A percentile compares a stretch with the other conserved stretches of the same genome.
Evolutionary conservation across 202 grass and related monocot species (phyloP).

Genomic region (Tripidium arundinaceum): DNA sequence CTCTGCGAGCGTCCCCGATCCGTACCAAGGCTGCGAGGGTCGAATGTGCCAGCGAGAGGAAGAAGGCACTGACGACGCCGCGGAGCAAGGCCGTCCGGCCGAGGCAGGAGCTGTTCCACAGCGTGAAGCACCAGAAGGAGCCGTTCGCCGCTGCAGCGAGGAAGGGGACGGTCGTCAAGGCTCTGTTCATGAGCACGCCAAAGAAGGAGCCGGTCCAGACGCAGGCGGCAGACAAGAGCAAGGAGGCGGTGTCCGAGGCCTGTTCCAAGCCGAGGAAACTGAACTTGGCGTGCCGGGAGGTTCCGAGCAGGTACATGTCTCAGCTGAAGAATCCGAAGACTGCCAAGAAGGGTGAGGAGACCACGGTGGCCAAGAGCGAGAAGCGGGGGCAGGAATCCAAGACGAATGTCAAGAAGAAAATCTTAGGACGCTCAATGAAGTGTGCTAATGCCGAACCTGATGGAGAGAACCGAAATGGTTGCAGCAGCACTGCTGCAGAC

Average conservation of each 20-base stretch:
- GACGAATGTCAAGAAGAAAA: conserved; percentile 37
- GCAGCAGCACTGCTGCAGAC: neutral
- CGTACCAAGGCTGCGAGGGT: conserved; percentile 32
- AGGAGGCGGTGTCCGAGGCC: conserved; percentile 33
- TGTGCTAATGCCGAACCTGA: conserved; percentile 8
- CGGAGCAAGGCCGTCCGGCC: conserved; percentile 30
- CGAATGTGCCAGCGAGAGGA: conserved; percentile 32
- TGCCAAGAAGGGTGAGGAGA: conserved; percentile 42
- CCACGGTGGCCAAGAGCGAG: neutral
- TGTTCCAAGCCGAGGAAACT: conserved; percentile 53
- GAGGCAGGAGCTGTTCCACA: conserved; percentile 44
- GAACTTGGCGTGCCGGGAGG: conserved; percentile 57
- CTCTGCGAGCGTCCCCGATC: conserved; percentile 28
- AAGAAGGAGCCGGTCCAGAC: conserved; percentile 38
- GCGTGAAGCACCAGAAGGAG: conserved; percentile 47
- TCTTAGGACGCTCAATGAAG: conserved; percentile 34
- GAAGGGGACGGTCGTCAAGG: conserved; percentile 46
- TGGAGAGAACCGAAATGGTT: neutral
- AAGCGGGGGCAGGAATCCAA: conserved; percentile 37
- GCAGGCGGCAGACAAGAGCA: conserved; percentile 15
- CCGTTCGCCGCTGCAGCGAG: conserved; percentile 23
- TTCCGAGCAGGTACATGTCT: conserved; percentile 78
- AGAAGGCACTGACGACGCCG: conserved; percentile 54
- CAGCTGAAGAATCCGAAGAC: conserved; percentile 29
- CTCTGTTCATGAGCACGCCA: conserved; percentile 40